Percentiles rank a stretch among this genome's conserved stretches.
These are phyloP conservation scores for Solanum gracilifrons DNA, from an alignment of 257 asterid species.

Conservation along the genomic window DNA sequence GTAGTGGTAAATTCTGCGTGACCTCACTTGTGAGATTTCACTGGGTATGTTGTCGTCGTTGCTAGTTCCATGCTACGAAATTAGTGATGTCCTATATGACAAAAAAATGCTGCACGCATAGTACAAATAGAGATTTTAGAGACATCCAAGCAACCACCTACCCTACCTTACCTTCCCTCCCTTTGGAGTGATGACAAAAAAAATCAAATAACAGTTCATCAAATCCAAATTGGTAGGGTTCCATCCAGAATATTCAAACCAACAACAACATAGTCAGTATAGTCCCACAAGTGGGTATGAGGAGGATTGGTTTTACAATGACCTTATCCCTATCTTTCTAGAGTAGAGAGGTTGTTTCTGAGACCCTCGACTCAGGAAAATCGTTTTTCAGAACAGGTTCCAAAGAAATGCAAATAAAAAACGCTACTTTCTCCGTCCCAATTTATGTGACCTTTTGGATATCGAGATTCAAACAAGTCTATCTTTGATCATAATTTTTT, in stretches of 20 bases:
- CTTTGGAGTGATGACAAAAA: neutral
- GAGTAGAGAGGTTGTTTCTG: neutral
- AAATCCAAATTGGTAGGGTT: neutral
- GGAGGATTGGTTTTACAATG: neutral
- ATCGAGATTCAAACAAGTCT: neutral
- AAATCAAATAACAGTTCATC: neutral
- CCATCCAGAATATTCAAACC: neutral
- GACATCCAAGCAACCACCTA: neutral
- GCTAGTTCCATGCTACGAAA: neutral
- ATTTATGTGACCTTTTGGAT: neutral
- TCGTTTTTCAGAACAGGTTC: neutral
- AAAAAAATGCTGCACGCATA: neutral
- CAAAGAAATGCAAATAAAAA: neutral
- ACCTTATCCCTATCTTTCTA: neutral
- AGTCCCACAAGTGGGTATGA: neutral
- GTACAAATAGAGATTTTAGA: neutral
- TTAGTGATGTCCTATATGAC: neutral
- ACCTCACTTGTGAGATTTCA: neutral
- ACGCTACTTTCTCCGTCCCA: neutral
- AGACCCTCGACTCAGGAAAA: neutral
- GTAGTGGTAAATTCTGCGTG: neutral
- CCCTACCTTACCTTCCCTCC: neutral
- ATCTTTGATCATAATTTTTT: too few species aligned
- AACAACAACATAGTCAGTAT: neutral
- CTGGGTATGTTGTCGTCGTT: neutral